Percentiles rank a stretch among this genome's conserved stretches.
Evolutionary conservation across 2,329 filamentous ascomycete species (phyloP).

Genomic region (Fusarium nisikadoi): DNA sequence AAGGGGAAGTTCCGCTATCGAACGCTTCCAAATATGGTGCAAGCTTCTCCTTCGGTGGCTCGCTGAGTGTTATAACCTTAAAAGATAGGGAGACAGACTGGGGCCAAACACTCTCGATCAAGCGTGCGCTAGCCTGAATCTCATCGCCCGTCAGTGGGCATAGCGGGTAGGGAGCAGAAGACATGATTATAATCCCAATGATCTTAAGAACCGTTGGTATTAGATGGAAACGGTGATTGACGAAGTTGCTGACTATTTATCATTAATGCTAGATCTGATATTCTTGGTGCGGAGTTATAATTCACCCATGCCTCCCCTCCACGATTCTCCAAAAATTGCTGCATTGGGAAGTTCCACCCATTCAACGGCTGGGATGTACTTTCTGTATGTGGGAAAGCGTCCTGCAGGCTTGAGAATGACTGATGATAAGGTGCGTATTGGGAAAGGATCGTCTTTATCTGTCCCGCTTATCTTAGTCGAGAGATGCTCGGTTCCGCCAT

Average conservation of each 20-base stretch:
- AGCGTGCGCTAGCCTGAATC: constrained; percentile 26
- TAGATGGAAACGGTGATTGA: not conserved
- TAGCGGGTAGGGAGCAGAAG: constrained; percentile 17
- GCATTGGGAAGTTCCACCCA: not conserved
- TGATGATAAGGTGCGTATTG: not conserved
- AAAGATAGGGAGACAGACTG: constrained; percentile 26
- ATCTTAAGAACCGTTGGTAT: not conserved
- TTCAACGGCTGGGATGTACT: not conserved
- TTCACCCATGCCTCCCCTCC: not conserved
- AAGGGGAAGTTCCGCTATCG: constrained; percentile 3
- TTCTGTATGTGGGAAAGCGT: constrained; percentile 5
- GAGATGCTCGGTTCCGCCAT: not conserved
- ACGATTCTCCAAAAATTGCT: constrained; percentile 24
- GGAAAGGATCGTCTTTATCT: constrained; percentile 40
- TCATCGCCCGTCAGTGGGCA: constrained; percentile 30
- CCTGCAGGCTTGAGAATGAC: not conserved
- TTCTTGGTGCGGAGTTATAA: not conserved
- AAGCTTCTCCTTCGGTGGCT: constrained; percentile 30
- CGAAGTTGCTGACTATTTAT: constrained; percentile 14
- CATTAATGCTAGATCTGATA: not conserved
- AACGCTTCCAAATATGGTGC: constrained; percentile 23
- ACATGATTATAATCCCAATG: not conserved
- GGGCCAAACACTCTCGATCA: constrained; percentile 28
- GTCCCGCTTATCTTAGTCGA: not conserved
- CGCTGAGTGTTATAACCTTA: constrained; percentile 35